Percentiles rank a stretch among this genome's conserved stretches.
These are phyloP conservation scores for Fusarium neocosmosporiellum DNA, from an alignment of 2,329 filamentous ascomycete species.

Conservation along the genomic window DNA sequence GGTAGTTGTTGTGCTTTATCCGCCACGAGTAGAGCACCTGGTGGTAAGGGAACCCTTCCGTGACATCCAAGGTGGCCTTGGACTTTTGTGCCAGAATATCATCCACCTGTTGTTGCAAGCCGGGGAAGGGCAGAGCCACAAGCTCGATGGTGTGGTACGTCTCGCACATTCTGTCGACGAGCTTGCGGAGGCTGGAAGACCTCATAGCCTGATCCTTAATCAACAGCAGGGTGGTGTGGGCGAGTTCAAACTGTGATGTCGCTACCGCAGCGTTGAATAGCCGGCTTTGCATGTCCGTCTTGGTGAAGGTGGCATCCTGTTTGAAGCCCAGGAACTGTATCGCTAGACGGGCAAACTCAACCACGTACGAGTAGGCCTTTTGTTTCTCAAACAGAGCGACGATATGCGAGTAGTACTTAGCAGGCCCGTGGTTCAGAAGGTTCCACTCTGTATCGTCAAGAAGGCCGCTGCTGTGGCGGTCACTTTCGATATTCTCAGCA, in stretches of 20 bases:
- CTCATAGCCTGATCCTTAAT: constrained; percentile 80
- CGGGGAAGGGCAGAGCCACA: constrained; percentile 81
- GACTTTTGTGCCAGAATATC: constrained; percentile 79
- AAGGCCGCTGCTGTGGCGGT: constrained; percentile 71
- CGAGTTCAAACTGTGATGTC: constrained; percentile 82
- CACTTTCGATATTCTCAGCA: constrained; percentile 57
- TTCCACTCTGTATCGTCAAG: constrained; percentile 81
- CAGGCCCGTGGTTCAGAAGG: constrained; percentile 75
- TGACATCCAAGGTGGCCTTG: constrained; percentile 73
- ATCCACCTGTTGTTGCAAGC: constrained; percentile 82
- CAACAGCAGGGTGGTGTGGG: constrained; percentile 81
- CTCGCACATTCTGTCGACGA: constrained; percentile 77
- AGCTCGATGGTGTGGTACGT: constrained; percentile 74
- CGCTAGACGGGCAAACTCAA: constrained; percentile 83
- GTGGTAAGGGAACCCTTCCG: constrained; percentile 80
- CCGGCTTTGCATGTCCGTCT: constrained; percentile 81
- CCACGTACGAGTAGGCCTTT: constrained; percentile 81
- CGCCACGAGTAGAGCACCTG: constrained; percentile 94
- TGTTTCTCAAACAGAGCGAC: constrained; percentile 83
- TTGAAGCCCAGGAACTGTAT: constrained; percentile 67
- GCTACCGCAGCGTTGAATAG: constrained; percentile 86
- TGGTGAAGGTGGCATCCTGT: constrained; percentile 55
- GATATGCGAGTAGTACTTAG: constrained; percentile 89
- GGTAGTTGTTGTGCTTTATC: constrained; percentile 85
- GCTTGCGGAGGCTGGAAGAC: constrained; percentile 74